phyloP scores from a whole-genome alignment of 2,329 filamentous ascomycete species.

The Septoria petroselini region DNA sequence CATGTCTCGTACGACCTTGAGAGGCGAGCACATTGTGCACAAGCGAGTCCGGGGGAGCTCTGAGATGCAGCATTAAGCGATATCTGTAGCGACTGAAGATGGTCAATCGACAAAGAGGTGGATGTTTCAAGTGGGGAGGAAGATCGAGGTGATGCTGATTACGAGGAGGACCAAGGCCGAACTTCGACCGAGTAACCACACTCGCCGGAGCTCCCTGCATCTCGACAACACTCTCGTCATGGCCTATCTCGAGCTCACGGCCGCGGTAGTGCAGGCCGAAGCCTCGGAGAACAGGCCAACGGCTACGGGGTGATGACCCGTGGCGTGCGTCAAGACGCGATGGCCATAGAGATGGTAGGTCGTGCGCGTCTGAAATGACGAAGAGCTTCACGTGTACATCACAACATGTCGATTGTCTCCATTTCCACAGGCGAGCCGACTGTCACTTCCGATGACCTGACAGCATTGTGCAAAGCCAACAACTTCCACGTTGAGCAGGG shows the following conservation, averaged over 20 bases:
- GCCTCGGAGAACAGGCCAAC: too few relatives aligned
- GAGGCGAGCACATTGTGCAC: too few relatives aligned
- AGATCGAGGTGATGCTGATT: too few relatives aligned
- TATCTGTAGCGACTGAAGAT: neutral
- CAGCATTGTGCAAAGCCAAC: conserved; percentile 24
- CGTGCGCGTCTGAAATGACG: too few relatives aligned
- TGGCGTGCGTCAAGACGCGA: too few relatives aligned
- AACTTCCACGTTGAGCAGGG: conserved; percentile 28
- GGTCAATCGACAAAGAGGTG: neutral
- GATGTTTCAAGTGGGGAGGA: neutral
- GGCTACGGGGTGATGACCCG: too few relatives aligned
- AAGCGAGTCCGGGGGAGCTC: neutral
- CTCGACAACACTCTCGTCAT: too few relatives aligned
- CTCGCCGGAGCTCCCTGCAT: too few relatives aligned
- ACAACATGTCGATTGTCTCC: conserved; percentile 33
- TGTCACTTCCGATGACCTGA: conserved; percentile 29
- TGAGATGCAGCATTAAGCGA: neutral
- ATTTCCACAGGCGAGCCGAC: conserved; percentile 32
- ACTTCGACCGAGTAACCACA: too few relatives aligned
- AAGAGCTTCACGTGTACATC: neutral
- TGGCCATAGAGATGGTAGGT: too few relatives aligned
- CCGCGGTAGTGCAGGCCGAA: too few relatives aligned
- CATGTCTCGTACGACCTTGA: neutral
- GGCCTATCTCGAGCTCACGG: too few relatives aligned
- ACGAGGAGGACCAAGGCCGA: neutral